Evolutionary conservation across 257 asterid genomes (phyloP), one percentile per base, ranked within the genome.

Genomic region (Perilla frutescens): DNA sequence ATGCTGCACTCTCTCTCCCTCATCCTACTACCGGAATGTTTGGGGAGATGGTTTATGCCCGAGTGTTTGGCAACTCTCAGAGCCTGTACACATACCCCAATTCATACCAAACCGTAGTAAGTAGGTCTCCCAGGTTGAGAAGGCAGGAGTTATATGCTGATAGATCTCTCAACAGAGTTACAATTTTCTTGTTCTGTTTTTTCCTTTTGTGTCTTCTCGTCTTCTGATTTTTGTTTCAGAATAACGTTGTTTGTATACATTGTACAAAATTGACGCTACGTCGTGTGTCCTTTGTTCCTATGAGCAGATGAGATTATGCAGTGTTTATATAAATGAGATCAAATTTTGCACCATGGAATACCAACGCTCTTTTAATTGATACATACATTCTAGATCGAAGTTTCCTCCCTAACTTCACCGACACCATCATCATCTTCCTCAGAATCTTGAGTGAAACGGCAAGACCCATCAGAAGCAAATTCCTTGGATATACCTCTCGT

Each of bases 1-100:
- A 75, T 56, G 75, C 77, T 37, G 69, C 72, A 9, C 49, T 74
- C 12, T 68, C 68, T 32, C 45, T 69, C 49, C 66, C 80, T n/a
- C 68, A 82, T 58, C 90, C 88, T 0, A 67, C 62, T 8, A 76
- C 72, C 34, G 96, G 90, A 10, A 82, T 87, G 89, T 87, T 86
- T 1, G 97, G 96, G 39, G 95, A 91, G 78, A 89, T 91, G 96
- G 88, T 91, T 43, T 87, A 86, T 51, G 90, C 86, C 3, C 72
- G 96, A 75, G 91, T 85, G 7, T 91, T 89, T 71, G 90, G 96
- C 5, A 85, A 86, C 77, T 87, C 96, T 2, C 85, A 85, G 71
- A 85, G 89, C 58, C 64, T 88, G 32, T 88, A 81, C 43, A 51
- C 84, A 2, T 79, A 84, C 67, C 95, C 94, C 2, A 82, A 89